Base-by-base conservation (phyloP, 345 rosid genomes). In the Rhizophora mangle region DNA sequence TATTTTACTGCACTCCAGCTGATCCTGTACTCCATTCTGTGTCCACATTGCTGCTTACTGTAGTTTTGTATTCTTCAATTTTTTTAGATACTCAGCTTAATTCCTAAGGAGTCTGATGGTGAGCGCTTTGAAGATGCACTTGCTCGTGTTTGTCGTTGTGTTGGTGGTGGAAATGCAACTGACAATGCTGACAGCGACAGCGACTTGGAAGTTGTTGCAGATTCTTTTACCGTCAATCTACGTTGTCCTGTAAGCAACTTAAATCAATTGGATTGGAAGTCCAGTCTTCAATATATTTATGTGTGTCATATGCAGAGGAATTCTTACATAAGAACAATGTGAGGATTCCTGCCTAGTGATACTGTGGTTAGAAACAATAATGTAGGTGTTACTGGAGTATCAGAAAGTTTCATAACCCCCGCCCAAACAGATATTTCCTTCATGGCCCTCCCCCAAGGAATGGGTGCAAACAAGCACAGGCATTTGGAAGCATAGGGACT, bases 201-300 rank as follows among this genome's bases (percentile, higher is more conserved):
- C 36, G 84, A 81, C 69, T 43, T 81, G 67, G 80, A 81, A 78
- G 81, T 81, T 32, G 67, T 81, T 63, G 77, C 84, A 81, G 84
- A 81, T 60, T 69, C 80, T n/a, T 39, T 81, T 69, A 47, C 72
- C 0, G 78, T 81, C 60, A 72, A 63, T 39, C 80, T 81, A 9
- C 84, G 84, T 16, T 81, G 84, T 55, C 84, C 84, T 39, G 84
- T 81, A 67, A 77, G 83, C 74, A 26, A 36, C 21, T 43, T 43
- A 13, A 43, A 43, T 13, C 18, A 43, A 43, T 43, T 43, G 49
- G 49, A 13, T 43, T 43, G 49, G 4, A 15, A 43, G 49, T 43
- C 49, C 49, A 13, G 18, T 43, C 49, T 13, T 43, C 49, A 11
- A 43, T 43, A 43, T 43, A 3, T 43, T 43, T 43, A 13, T 15